phyloP scores from a whole-genome alignment of 139 green algal genomes.

The Desmodesmus armatus region DNA sequence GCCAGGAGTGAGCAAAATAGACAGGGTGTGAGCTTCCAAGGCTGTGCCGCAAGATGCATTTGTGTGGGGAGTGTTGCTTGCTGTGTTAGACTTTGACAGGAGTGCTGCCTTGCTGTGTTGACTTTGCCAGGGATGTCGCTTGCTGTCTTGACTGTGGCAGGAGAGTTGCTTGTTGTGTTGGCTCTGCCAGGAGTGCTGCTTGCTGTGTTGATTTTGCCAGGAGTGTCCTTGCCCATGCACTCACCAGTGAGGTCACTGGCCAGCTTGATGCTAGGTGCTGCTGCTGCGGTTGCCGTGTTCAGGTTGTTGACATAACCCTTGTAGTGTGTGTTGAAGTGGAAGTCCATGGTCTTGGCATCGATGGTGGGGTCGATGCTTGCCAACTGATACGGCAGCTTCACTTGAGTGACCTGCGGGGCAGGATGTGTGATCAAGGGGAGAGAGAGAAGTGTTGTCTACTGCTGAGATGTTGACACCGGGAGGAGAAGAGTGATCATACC shows the following conservation, averaged over 20 bases:
- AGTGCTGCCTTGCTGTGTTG: no score
- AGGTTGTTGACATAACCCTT: constrained; percentile 69
- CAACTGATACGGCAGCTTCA: constrained; percentile 71
- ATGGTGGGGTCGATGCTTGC: constrained; percentile 82
- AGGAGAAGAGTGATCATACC: no score
- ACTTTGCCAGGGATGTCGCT: no score
- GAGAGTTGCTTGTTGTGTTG: no score
- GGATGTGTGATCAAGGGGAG: background rate
- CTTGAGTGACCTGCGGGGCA: constrained; percentile 14
- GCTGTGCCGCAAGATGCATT: no score
- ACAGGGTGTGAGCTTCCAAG: no score
- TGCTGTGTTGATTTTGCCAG: background rate
- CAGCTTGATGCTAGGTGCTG: constrained; percentile 70
- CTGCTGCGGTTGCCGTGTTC: constrained; percentile 81
- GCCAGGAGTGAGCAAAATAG: no score
- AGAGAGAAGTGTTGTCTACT: background rate
- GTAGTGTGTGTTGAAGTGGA: constrained; percentile 52
- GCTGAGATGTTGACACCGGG: no score
- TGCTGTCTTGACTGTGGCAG: no score
- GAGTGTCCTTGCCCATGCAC: background rate
- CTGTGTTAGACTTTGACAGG: no score
- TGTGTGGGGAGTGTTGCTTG: no score
- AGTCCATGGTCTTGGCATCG: constrained; percentile 84
- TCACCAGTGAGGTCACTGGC: constrained; percentile 24
- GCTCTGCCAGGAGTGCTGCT: no score